Conservation (phyloP, 169 alveolate species). For the Cryptosporidium parvum region DNA sequence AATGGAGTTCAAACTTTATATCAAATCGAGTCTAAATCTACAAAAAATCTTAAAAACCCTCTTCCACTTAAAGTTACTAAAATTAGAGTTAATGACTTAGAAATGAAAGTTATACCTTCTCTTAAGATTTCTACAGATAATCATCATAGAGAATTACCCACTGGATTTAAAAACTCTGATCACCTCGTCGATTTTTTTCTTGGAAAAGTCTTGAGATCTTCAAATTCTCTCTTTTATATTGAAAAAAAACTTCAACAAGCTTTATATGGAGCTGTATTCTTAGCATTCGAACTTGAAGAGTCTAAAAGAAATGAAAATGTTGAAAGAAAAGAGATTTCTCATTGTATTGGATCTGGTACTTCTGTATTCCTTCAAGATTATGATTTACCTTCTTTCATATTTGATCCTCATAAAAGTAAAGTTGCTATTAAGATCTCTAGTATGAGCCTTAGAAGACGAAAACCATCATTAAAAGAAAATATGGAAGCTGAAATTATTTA, state of each 20-base stretch:
- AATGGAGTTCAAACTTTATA: background rate
- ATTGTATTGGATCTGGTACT: background rate
- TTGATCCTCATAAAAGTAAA: constrained; percentile 14
- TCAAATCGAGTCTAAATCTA: background rate
- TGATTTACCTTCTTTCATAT: background rate
- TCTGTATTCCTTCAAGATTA: background rate
- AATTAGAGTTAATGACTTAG: constrained; percentile 22
- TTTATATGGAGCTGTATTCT: constrained; percentile 62
- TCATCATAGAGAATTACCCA: background rate
- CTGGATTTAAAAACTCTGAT: constrained; percentile 33
- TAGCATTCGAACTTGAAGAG: constrained; percentile 51
- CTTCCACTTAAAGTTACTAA: background rate
- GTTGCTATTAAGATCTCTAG: constrained; percentile 56
- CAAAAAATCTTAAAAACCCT: background rate
- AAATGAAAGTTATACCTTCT: constrained; percentile 27
- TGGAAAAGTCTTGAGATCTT: constrained; percentile 45
- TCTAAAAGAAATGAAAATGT: background rate
- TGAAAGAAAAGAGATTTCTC: background rate
- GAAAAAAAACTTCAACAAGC: constrained; percentile 71
- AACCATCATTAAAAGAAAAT: constrained; percentile 58
- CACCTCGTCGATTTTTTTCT: constrained; percentile 40
- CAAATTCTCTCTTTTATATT: constrained; percentile 42
- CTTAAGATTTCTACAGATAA: background rate
- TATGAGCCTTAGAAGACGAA: constrained; percentile 50
- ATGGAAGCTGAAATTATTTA: constrained; percentile 56